phyloP scores from a whole-genome alignment of 345 rosid genomes.

The Heritiera fomes region DNA sequence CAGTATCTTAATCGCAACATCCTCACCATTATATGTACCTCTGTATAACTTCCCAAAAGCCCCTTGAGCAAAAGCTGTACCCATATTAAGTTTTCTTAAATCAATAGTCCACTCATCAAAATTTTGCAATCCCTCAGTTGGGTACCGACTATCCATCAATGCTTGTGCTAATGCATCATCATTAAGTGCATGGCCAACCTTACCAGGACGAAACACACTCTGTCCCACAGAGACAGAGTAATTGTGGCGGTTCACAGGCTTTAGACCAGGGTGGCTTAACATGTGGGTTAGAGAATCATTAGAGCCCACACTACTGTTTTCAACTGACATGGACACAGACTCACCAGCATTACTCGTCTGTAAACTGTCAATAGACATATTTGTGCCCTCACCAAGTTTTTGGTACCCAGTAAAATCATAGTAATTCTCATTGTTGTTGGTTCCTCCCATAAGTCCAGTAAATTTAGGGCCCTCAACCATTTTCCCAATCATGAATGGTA shows the following conservation, averaged over 20 bases:
- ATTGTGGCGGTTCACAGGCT: conserved; percentile 43
- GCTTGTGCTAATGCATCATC: conserved; percentile 62
- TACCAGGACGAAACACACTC: conserved; percentile 60
- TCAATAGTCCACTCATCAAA: conserved; percentile 69
- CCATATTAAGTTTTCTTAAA: conserved; percentile 63
- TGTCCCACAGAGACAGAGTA: conserved; percentile 50
- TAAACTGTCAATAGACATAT: conserved; percentile 65
- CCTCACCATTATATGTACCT: conserved; percentile 58
- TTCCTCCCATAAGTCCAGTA: conserved; percentile 51
- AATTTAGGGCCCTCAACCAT: conserved; percentile 60
- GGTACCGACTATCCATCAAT: conserved; percentile 53
- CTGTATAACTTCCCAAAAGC: conserved; percentile 67
- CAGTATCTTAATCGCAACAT: conserved; percentile 56
- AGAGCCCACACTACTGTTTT: conserved; percentile 67
- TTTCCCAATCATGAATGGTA: conserved; percentile 45
- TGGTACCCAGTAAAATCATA: conserved; percentile 59
- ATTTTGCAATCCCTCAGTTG: conserved; percentile 49
- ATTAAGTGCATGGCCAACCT: conserved; percentile 50
- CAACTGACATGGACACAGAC: conserved; percentile 63
- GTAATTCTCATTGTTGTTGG: conserved; percentile 41
- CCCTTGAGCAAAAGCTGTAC: conserved; percentile 71
- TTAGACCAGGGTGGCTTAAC: conserved; percentile 57
- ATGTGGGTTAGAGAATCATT: conserved; percentile 66
- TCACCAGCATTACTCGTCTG: conserved; percentile 62
- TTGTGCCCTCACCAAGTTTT: conserved; percentile 65